Evolutionary conservation across 192 early-diverging fungal species (phyloP).

Genomic region (Umbelopsis sp.): DNA sequence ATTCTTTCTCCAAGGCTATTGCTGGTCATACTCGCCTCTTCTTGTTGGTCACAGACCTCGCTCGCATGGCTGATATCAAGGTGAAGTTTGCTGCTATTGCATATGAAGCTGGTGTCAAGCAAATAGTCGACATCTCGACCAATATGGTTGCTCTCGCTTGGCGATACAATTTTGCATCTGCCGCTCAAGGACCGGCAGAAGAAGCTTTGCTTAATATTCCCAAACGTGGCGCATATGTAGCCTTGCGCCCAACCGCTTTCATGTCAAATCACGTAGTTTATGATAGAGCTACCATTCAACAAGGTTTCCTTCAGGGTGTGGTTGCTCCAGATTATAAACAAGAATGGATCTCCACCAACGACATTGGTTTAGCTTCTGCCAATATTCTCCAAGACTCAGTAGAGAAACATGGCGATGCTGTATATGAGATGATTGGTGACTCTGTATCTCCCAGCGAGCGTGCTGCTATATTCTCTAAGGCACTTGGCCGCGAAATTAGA

Average conservation of each 20-base stretch:
- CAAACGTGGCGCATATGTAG: neutral
- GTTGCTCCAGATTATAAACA: neutral
- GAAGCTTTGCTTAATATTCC: neutral
- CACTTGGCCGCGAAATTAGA: neutral
- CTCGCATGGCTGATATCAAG: neutral
- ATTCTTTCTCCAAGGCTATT: neutral
- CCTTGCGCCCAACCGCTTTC: neutral
- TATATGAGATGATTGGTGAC: constrained; percentile 24
- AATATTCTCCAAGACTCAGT: constrained; percentile 11
- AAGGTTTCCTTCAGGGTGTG: no score
- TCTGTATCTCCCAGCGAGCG: neutral
- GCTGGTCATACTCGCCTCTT: neutral
- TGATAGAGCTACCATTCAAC: neutral
- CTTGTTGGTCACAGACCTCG: neutral
- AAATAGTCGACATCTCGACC: constrained; percentile 24
- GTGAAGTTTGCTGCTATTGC: neutral
- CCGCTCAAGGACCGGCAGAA: constrained; percentile 1
- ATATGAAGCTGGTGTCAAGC: constrained; percentile 17
- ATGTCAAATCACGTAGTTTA: constrained; percentile 9
- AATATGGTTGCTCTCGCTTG: neutral
- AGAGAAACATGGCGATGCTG: constrained; percentile 23
- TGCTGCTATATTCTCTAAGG: constrained; percentile 16
- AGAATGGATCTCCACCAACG: constrained; percentile 16
- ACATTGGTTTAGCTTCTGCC: constrained; percentile 15
- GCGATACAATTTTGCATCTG: neutral